Base-by-base conservation (phyloP, 179 eudicot genomes). In the Beta corolliflora region DNA sequence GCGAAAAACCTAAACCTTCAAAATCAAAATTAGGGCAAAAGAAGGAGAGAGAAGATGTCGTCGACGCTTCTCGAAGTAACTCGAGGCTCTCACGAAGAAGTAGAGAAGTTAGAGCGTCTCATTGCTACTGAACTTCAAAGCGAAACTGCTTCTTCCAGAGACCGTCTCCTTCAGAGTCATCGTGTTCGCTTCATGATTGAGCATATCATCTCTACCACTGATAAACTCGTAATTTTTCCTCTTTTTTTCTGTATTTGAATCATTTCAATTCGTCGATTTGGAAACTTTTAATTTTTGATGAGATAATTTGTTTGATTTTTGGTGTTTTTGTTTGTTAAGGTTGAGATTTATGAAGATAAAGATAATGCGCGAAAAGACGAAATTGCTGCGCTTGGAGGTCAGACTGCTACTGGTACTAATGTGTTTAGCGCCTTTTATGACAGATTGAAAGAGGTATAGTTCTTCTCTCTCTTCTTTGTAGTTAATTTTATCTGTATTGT, bases 311-410 rank as follows among this genome's bases (percentile, higher is more conserved):
- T 52, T 55, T 50, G 12, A 53, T 3, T 71, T 44, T 74, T 69
- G 36, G 50, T 9, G 12, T 73, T 12, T 25, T 73, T 15, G 59
- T 1, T 48, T 72, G 73, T 77, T 55, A 80, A 97, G 99, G 86
- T 91, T 80, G 99, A 92, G 76, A 84, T 94, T 15, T 97, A 97
- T 55, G 98, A 94, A 75, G 99, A 97, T 68, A 89, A 89, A 23
- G 99, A 97, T 80, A 75, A 67, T 86, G 90, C 97, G 14, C 88
- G 99, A 87, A 94, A 90, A 86, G 99, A 97, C 75, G 99, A 97
- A 85, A 94, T 97, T 85, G 99, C 97, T 10, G 99, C 97, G 31
- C 98, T 97, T 11, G 99, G 99, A 29, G 99, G 99, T 2, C 95
- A 93, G 87, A 92, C 94, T 0, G 96, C 93, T 31, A 70, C 90